Conservation (phyloP, 2,329 filamentous ascomycete genomes). For the Phaeosphaeria sp. region DNA sequence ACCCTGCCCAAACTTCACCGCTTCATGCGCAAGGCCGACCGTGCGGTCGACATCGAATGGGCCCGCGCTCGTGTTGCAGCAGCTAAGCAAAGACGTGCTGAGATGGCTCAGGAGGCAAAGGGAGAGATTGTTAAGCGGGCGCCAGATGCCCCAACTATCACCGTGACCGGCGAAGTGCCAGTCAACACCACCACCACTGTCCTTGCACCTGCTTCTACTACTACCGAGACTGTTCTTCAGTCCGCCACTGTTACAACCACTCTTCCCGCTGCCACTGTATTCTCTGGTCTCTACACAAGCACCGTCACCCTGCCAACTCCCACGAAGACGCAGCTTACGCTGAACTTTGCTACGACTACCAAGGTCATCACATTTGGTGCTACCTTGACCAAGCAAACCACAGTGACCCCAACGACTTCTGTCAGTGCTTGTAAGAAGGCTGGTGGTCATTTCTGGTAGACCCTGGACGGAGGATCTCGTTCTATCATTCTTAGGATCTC, state of each 20-base stretch:
- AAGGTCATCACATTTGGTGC: conserved; percentile 44
- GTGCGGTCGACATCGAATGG: conserved; percentile 42
- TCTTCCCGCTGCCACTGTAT: conserved; percentile 45
- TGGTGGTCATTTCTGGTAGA: conserved; percentile 39
- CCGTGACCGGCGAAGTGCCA: conserved; percentile 38
- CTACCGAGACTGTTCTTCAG: conserved; percentile 33
- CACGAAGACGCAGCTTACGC: conserved; percentile 41
- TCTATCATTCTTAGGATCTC: background rate
- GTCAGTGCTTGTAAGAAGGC: conserved; percentile 41
- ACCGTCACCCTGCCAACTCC: conserved; percentile 47
- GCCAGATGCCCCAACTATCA: conserved; percentile 45
- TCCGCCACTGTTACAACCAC: conserved; percentile 35
- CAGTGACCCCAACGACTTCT: conserved; percentile 45
- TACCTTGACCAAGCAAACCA: conserved; percentile 44
- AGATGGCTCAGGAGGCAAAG: conserved; percentile 20
- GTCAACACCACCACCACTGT: conserved; percentile 41
- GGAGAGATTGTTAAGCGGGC: conserved; percentile 38
- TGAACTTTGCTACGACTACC: conserved; percentile 37
- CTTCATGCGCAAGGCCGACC: conserved; percentile 33
- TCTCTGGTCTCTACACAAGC: conserved; percentile 39
- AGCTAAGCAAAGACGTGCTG: conserved; percentile 40
- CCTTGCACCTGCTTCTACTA: conserved; percentile 37
- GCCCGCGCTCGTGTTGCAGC: conserved; percentile 44
- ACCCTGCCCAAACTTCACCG: conserved; percentile 26
- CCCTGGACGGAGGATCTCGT: background rate